A percentile compares a stretch with the other conserved stretches of the same genome.
Evolutionary conservation across 768 basidiomycete genomes (phyloP).

Genomic region (Calvatia gigantea): DNA sequence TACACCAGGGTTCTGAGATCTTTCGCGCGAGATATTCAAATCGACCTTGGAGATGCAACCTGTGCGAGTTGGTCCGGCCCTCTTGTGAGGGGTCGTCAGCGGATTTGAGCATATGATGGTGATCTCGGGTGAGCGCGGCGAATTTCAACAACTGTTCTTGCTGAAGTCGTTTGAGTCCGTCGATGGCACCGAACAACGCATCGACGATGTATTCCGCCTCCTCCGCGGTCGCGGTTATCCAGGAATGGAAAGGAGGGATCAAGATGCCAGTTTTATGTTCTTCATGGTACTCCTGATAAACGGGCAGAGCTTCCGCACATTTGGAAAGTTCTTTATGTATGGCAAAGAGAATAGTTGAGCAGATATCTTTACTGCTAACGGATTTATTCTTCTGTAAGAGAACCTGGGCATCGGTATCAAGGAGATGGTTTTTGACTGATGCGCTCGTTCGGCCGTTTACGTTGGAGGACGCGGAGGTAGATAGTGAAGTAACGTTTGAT

Average conservation of each 20-base stretch:
- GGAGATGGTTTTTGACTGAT: not conserved
- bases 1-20: too few relatives aligned
- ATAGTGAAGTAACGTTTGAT: conserved; percentile 18
- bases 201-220: conserved; percentile 15
- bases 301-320: conserved; percentile 13
- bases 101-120: conserved; percentile 19
- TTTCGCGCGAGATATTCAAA: not conserved
- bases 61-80: conserved; percentile 16
- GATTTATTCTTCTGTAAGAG: not conserved
- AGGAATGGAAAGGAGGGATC: conserved; percentile 11
- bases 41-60: not conserved
- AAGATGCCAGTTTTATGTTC: not conserved
- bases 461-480: conserved; percentile 17
- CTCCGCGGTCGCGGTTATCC: conserved; percentile 12
- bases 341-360: conserved; percentile 8
- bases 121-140: conserved; percentile 16
- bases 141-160: conserved; percentile 19
- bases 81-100: too few relatives aligned
- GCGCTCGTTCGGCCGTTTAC: not conserved
- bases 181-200: conserved; percentile 18
- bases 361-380: conserved; percentile 1
- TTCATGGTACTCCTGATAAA: conserved; percentile 7
- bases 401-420: conserved; percentile 11
- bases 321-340: conserved; percentile 14
- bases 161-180: conserved; percentile 18